Evolutionary conservation across 179 eudicot species (phyloP).

Genomic region (Silene vulgaris): DNA sequence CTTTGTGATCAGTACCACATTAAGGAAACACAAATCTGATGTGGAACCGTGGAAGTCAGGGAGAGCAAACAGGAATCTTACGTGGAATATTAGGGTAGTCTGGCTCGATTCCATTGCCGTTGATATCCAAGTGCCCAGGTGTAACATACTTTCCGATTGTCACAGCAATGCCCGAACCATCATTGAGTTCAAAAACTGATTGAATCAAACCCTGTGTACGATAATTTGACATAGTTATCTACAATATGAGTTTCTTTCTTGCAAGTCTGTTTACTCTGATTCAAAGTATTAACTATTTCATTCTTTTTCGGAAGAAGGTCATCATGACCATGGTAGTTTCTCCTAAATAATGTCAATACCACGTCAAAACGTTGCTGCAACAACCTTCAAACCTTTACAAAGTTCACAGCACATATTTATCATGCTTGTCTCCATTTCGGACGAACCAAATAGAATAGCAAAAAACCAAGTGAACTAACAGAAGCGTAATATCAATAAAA

Average conservation of each 20-base stretch:
- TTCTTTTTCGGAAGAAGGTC: too few species aligned
- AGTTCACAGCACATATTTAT: too few species aligned
- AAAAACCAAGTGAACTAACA: neutral
- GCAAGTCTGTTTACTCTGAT: neutral
- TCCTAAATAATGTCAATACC: too few species aligned
- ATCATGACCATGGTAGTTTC: too few species aligned
- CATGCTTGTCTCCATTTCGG: too few species aligned
- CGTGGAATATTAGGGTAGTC: constrained; percentile 72
- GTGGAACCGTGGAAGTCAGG: neutral
- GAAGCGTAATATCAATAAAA: neutral
- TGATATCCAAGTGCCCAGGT: constrained; percentile 77
- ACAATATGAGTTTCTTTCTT: neutral
- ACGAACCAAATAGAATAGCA: too few species aligned
- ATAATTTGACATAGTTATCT: neutral
- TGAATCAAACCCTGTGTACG: constrained; percentile 75
- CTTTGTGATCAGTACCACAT: neutral
- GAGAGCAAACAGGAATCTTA: constrained; percentile 24
- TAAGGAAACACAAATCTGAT: constrained; percentile 8
- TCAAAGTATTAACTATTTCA: neutral
- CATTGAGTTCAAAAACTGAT: constrained; percentile 91
- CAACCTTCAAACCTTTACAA: too few species aligned
- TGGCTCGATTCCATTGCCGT: constrained; percentile 84
- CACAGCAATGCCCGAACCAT: constrained; percentile 92
- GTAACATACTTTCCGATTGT: constrained; percentile 91
- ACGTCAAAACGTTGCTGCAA: too few species aligned